Evolutionary conservation across 73 alveolate species (phyloP).

Genomic region (Paramecium sonneborni): DNA sequence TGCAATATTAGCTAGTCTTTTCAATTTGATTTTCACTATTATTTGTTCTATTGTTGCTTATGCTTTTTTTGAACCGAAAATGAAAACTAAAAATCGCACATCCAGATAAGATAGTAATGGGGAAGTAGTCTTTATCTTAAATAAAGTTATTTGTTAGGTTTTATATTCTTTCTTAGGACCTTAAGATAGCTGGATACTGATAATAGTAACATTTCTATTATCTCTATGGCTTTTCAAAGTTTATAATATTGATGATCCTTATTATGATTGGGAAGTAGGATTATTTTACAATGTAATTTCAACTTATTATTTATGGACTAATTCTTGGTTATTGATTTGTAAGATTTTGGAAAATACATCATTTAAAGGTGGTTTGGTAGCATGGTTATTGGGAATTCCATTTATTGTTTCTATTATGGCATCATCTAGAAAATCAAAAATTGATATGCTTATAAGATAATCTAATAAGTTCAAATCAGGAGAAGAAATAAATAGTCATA

Average conservation of each 20-base stretch:
- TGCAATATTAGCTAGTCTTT: slow-evolving; percentile 22
- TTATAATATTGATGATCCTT: slow-evolving; percentile 63
- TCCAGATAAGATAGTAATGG: slow-evolving; percentile 58
- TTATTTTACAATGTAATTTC: slow-evolving; percentile 4
- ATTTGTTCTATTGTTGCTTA: slow-evolving; percentile 60
- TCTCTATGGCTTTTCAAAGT: slow-evolving; percentile 28
- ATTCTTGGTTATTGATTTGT: slow-evolving; percentile 70
- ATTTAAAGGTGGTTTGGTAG: slow-evolving; percentile 87
- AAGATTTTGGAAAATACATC: slow-evolving; percentile 76
- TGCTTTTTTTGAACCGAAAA: slow-evolving; percentile 65
- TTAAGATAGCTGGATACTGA: slow-evolving; percentile 43
- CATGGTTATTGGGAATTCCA: slow-evolving; percentile 86
- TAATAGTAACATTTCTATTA: slow-evolving; percentile 5
- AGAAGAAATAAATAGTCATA: slow-evolving; percentile 80
- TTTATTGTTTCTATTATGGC: slow-evolving; percentile 76
- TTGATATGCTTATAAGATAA: slow-evolving; percentile 75
- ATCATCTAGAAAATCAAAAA: slow-evolving; percentile 79
- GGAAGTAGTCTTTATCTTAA: slow-evolving; percentile 52
- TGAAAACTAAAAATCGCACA: slow-evolving; percentile 51
- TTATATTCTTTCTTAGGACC: slow-evolving; percentile 51
- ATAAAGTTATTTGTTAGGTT: slow-evolving; percentile 24
- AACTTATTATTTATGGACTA: slow-evolving; percentile 68
- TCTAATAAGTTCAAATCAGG: slow-evolving; percentile 87
- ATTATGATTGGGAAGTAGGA: slow-evolving; percentile 62
- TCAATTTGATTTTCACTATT: slow-evolving; percentile 23